Evolutionary conservation across 2,329 filamentous ascomycete species (phyloP), one percentile per base, ranked within the genome.

Genomic region (Ilyonectria sp.): DNA sequence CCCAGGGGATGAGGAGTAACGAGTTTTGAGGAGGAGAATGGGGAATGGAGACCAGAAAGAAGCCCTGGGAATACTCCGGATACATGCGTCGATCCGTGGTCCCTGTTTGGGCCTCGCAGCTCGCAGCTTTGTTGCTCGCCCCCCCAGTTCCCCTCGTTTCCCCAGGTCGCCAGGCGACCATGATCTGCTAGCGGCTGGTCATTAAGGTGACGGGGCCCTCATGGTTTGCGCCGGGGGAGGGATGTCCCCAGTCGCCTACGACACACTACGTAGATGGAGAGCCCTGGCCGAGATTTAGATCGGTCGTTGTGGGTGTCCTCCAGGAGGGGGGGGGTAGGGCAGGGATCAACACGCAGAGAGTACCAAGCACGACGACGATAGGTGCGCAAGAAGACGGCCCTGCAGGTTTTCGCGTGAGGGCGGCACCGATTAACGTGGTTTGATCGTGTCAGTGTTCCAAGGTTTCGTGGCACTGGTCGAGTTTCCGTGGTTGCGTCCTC

Each of bases 321-420:
- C n/a, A 3, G 37, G 15, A 40, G 11, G 37, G 6, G 11, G 37
- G 6, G n/a, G 37, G 37, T 2, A 17, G 37, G 37, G 6, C 13
- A 13, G 19, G 19, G 9, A 23, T 10, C 23, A n/a, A 21, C 7
- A 23, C n/a, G n/a, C 3, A 19, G 21, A 40, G 37, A 40, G 33
- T 3, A 40, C 37, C 10, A 40, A 40, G 37, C 37, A 40, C 19
- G 15, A n/a, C 40, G 40, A 21, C 49, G 46, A 64, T 64, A 64
- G 62, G 62, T 50, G 55, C 55, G 55, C 62, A 64, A 54, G 47
- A 64, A 46, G 21, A n/a, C 5, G 31, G 13, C 29, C 17, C 43
- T 35, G 33, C 50, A 23, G 23, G 31, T 15, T 29, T 26, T 26
- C 21, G 23, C 21, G 21, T 29, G 21, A 49, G 5, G 21, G 46